These are phyloP conservation scores for Talaromyces nanjingensis DNA, from an alignment of 495 filamentous ascomycete species.

Conservation along the genomic window DNA sequence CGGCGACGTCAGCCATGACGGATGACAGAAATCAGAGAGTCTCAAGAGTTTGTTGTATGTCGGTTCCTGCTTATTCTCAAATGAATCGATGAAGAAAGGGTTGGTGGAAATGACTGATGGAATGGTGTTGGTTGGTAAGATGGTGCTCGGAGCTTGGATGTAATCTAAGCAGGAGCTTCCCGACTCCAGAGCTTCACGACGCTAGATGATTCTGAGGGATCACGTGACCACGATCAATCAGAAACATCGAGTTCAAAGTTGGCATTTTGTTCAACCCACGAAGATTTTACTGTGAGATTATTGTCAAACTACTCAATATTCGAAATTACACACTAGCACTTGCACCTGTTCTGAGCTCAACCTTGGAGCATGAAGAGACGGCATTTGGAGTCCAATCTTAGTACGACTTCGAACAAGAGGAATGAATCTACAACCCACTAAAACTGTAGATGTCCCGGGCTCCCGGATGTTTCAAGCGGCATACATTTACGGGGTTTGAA, in stretches of 20 bases:
- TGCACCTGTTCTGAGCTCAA: neutral
- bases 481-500: no score
- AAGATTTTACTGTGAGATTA: neutral
- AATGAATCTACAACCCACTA: no score
- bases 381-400: neutral
- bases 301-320: neutral
- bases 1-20: slow-evolving; percentile 75
- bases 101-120: neutral
- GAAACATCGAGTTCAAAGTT: neutral
- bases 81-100: neutral
- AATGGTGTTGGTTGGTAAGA: neutral
- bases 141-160: neutral
- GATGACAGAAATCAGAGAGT: slow-evolving; percentile 11
- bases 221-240: neutral
- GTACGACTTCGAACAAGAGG: neutral
- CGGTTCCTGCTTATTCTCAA: neutral
- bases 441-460: no score
- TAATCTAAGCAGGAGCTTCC: slow-evolving; percentile 2
- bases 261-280: neutral
- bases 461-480: no score
- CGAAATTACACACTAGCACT: neutral
- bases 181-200: neutral
- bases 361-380: neutral
- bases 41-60: slow-evolving; percentile 4
- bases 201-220: neutral